phyloP scores from a whole-genome alignment of 2,329 filamentous ascomycete species.

The Claviceps africana region DNA sequence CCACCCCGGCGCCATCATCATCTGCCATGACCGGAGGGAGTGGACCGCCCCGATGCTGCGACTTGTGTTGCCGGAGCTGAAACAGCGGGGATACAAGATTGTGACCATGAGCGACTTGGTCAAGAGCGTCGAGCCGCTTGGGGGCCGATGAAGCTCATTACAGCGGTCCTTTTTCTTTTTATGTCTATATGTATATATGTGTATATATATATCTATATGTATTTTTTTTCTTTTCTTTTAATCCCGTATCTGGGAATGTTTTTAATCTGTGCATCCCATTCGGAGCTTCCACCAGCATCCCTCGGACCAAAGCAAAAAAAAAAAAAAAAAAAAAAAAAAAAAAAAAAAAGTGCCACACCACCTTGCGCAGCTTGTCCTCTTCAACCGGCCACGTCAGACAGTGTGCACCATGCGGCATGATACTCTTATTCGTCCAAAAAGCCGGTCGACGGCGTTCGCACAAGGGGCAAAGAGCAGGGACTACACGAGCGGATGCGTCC shows the following conservation, averaged over 20 bases:
- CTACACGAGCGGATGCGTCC: too few relatives aligned
- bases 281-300: too few relatives aligned
- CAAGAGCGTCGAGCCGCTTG: constrained; percentile 19
- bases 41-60: constrained; percentile 74
- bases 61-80: constrained; percentile 58
- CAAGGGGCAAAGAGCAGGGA: too few relatives aligned
- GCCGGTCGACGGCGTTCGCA: too few relatives aligned
- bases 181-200: background rate
- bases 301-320: too few relatives aligned
- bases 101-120: constrained; percentile 59
- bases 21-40: constrained; percentile 72
- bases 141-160: constrained; percentile 8
- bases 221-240: background rate
- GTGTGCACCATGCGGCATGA: background rate
- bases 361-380: too few relatives aligned
- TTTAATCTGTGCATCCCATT: too few relatives aligned
- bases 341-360: too few relatives aligned
- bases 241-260: too few relatives aligned
- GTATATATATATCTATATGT: background rate
- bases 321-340: too few relatives aligned
- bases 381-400: background rate
- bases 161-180: background rate
- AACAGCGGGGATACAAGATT: constrained; percentile 52
- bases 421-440: background rate
- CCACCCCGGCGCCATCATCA: constrained; percentile 61